Base-by-base conservation (phyloP, 2,329 filamentous ascomycete species). In the Aspergillus vadensis region DNA sequence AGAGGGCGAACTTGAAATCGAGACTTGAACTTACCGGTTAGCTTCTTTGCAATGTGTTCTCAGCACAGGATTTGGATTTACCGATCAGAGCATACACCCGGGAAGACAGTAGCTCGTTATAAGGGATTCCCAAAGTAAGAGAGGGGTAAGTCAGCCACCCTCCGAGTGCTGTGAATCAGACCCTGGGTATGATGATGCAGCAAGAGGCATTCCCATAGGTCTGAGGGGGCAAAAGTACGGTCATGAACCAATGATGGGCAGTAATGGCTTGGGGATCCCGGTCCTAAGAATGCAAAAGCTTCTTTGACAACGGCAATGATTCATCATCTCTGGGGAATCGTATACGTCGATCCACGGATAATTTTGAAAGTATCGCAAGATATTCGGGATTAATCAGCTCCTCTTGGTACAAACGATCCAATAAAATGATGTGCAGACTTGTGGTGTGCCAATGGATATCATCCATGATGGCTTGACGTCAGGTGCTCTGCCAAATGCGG, bases 401-500 rank as follows among this genome's bases (percentile, higher is more conserved):
- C 7, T 50, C 5, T 15, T 8, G 17, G 15, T 17, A n/a, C 4
- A 30, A 17, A 17, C 5, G 17, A 32, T 30, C 25, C 47, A 50
- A 30, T 50, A 8, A 17, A 49, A 14, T 4, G 15, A 30, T 32
- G 47, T 50, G 23, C 25, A 30, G 3, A n/a, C 21, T 32, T 50
- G 15, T 32, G 14, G 47, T 43, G n/a, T 38, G 32, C 25, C 39
- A 21, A 41, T 57, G 44, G 17, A 39, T 17, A 3, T 56, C 55
- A 10, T 36, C 55, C 50, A 36, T 48, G 25, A 48, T 49, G 49
- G 60, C 58, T 36, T 65, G 64, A 65, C 62, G 64, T 65, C 64
- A 64, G 58, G 60, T 55, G 59, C 23, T 15, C 50, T 58, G 25
- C 55, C 57, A 58, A 53, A 56, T 58, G 60, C 59, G 62, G 62